Conservation (phyloP, 2,329 filamentous ascomycete species). For the Colletotrichum scovillei region DNA sequence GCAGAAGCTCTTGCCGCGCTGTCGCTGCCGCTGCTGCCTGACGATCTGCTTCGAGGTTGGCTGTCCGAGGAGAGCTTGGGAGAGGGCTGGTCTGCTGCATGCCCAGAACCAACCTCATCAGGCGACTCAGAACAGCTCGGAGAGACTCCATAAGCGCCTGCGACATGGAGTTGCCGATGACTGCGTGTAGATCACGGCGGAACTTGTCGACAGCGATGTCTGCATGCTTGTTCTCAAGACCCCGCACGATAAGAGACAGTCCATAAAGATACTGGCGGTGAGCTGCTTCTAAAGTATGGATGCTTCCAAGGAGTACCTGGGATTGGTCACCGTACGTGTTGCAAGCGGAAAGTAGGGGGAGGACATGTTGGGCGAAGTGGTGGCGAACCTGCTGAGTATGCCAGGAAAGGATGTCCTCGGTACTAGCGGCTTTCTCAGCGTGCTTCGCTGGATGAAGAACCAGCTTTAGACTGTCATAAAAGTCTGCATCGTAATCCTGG, state of each 20-base stretch:
- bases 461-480: slow-evolving; percentile 64
- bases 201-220: slow-evolving; percentile 61
- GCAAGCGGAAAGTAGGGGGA: slow-evolving; percentile 65
- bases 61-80: slow-evolving; percentile 26
- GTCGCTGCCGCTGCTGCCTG: slow-evolving; percentile 43
- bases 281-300: slow-evolving; percentile 69
- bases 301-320: slow-evolving; percentile 62
- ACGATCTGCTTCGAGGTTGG: slow-evolving; percentile 39
- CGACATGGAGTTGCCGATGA: slow-evolving; percentile 73
- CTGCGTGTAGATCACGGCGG: slow-evolving; percentile 70
- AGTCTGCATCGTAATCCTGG: slow-evolving; percentile 55
- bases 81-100: slow-evolving; percentile 39
- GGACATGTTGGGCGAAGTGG: slow-evolving; percentile 70
- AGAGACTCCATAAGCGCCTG: slow-evolving; percentile 65
- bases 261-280: slow-evolving; percentile 68
- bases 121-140: slow-evolving; percentile 62
- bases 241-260: slow-evolving; percentile 62
- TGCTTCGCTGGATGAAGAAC: slow-evolving; percentile 60
- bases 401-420: slow-evolving; percentile 69
- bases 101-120: slow-evolving; percentile 57
- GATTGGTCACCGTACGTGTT: slow-evolving; percentile 53
- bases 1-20: slow-evolving; percentile 63
- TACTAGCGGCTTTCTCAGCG: slow-evolving; percentile 62
- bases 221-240: slow-evolving; percentile 52
- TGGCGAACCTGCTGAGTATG: slow-evolving; percentile 69